A percentile compares a stretch with the other conserved stretches of the same genome.
These are phyloP conservation scores for Auricularia sp. DNA, from an alignment of 768 basidiomycete genomes.

Conservation along the genomic window DNA sequence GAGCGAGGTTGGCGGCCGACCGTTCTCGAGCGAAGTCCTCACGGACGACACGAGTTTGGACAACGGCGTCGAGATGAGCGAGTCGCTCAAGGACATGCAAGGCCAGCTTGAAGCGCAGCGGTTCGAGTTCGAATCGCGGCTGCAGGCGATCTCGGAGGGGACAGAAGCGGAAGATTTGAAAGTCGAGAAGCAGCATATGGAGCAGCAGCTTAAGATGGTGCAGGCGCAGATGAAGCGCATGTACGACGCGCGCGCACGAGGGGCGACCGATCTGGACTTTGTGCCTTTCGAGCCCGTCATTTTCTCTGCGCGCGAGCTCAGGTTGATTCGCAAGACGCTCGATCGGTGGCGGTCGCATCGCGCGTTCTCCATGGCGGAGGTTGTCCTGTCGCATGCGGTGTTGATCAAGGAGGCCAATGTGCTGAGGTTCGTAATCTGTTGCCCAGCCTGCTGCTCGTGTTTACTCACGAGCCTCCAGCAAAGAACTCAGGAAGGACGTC, in stretches of 20 bases:
- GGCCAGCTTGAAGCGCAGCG: slow-evolving; percentile 48
- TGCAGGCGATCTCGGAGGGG: slow-evolving; percentile 39
- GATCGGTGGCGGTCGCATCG: slow-evolving; percentile 78
- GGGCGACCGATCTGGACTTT: slow-evolving; percentile 57
- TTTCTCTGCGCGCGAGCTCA: slow-evolving; percentile 71
- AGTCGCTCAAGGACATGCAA: slow-evolving; percentile 61
- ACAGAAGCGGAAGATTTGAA: slow-evolving; percentile 77
- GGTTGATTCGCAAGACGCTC: slow-evolving; percentile 72
- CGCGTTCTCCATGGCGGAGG: slow-evolving; percentile 88
- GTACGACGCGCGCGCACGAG: slow-evolving; percentile 63
- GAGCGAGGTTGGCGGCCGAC: slow-evolving; percentile 70
- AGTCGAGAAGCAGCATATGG: slow-evolving; percentile 88
- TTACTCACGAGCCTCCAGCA: slow-evolving; percentile 34
- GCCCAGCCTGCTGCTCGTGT: slow-evolving; percentile 8
- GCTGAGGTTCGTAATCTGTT: slow-evolving; percentile 48
- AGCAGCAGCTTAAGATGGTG: slow-evolving; percentile 73
- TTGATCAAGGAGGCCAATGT: slow-evolving; percentile 90
- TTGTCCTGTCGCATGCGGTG: slow-evolving; percentile 73
- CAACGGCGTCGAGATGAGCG: slow-evolving; percentile 49
- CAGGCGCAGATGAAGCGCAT: slow-evolving; percentile 74
- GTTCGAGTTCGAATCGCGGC: slow-evolving; percentile 46
- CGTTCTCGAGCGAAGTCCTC: slow-evolving; percentile 60
- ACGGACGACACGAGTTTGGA: slow-evolving; percentile 87
- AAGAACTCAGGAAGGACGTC: slow-evolving; percentile 78
- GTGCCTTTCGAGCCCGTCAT: slow-evolving; percentile 68